Evolutionary conservation across 805 yeast genomes (phyloP), one percentile per base, ranked within the genome.

Genomic region (Pachysolen tannophilus): DNA sequence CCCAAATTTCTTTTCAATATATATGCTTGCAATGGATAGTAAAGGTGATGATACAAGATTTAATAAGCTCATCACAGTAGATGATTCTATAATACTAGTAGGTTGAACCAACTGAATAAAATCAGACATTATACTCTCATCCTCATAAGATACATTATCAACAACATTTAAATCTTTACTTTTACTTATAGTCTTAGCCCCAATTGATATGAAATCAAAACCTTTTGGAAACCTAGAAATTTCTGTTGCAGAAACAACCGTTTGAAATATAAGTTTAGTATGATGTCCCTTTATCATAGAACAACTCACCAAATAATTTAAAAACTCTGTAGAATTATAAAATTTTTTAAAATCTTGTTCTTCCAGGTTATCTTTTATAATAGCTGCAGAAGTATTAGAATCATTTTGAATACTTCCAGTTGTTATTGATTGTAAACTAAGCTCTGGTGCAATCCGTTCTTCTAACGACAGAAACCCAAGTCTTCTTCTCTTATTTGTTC

Each of bases 141-240:
- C 37, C 5, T 37, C 40, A 7, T 11, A 35, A 6, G 37, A 14
- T 24, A 37, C 34, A n/a, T 33, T 17, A 4, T 30, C 26, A 3
- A 33, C 17, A 17, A 33, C 24, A 13, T 25, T 34, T 5, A 11
- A 11, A 4, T 23, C 26, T n/a, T 37, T 14, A 13, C 31, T 33
- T 16, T 37, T 37, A 14, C 29, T 35, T 8, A 37, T 30, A 10
- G 40, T 37, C 16, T 37, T 37, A 3, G 37, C 37, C 11, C 40
- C 40, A 17, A 37, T 37, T 11, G 32, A 23, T 27, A 37, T 30
- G 13, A 37, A 37, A 21, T 37, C 30, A 28, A 37, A 37, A 20
- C 25, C 21, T 26, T 28, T 29, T 4, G 40, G 40, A 26, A 37
- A 37, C 10, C 36, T 26, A 3, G 40, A 20, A 9, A 33, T 14